phyloP scores from a whole-genome alignment of 495 filamentous ascomycete genomes.

The Xylaria curta region DNA sequence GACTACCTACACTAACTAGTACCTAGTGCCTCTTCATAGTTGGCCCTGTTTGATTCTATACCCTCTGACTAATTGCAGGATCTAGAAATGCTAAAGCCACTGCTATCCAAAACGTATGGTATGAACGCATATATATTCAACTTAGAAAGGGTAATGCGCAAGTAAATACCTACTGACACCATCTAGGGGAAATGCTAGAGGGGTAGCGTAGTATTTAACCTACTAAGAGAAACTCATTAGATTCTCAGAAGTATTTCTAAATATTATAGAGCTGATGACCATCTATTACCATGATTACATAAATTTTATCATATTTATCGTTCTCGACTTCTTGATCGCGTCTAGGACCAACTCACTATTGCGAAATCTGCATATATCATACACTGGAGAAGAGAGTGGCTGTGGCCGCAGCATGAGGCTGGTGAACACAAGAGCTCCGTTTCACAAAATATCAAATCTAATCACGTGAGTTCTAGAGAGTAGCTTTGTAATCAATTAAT shows the following conservation, averaged over 20 bases:
- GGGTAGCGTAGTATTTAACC: too few species aligned
- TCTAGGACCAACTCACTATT: neutral
- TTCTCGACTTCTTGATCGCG: neutral
- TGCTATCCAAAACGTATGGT: too few species aligned
- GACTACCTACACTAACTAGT: neutral
- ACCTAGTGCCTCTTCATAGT: too few species aligned
- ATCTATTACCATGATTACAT: neutral
- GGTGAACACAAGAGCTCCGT: neutral
- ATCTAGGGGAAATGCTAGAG: too few species aligned
- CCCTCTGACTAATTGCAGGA: too few species aligned
- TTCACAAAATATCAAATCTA: neutral
- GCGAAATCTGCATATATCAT: neutral
- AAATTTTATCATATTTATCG: neutral
- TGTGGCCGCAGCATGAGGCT: neutral
- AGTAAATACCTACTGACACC: too few species aligned
- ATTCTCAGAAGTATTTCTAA: neutral
- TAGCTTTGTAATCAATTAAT: neutral
- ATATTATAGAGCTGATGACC: too few species aligned
- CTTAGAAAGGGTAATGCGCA: neutral
- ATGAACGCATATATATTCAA: too few species aligned
- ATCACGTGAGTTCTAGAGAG: neutral
- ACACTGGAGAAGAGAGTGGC: neutral
- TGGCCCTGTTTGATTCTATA: too few species aligned
- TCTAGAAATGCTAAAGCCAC: too few species aligned
- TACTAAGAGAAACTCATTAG: neutral